phyloP scores from a whole-genome alignment of 2,329 filamentous ascomycete species.

The Neopestalotiopsis clavispora region DNA sequence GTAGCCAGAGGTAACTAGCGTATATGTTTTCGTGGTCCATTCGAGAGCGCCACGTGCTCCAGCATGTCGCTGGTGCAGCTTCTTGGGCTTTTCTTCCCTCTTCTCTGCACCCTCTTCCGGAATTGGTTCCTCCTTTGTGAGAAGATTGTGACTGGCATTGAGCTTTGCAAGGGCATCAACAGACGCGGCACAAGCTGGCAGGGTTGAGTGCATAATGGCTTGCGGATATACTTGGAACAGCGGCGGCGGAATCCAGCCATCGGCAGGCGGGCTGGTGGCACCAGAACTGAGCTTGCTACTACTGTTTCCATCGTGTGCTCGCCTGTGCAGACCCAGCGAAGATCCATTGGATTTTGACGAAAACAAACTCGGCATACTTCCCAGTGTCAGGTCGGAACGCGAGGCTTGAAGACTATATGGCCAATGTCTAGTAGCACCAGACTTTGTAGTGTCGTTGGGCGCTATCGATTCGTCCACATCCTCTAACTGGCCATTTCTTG shows the following conservation, averaged over 20 bases:
- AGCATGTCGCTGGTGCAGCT: slow-evolving; percentile 50
- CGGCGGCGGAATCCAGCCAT: slow-evolving; percentile 70
- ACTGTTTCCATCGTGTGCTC: slow-evolving; percentile 18
- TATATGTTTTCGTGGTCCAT: slow-evolving; percentile 74
- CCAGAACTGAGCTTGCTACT: slow-evolving; percentile 25
- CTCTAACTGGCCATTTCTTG: slow-evolving; percentile 25
- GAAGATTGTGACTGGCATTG: slow-evolving; percentile 54
- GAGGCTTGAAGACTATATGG: slow-evolving; percentile 41
- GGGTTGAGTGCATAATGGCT: slow-evolving; percentile 74
- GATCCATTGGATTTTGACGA: slow-evolving; percentile 23
- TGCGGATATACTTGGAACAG: slow-evolving; percentile 89
- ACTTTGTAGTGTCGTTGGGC: slow-evolving; percentile 36
- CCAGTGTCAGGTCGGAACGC: slow-evolving; percentile 41
- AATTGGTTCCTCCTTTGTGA: slow-evolving; percentile 38
- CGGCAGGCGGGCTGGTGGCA: slow-evolving; percentile 17
- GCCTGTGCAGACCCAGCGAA: slow-evolving; percentile 15
- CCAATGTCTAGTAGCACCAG: slow-evolving; percentile 49
- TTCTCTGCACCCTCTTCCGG: slow-evolving; percentile 34
- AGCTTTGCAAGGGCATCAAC: slow-evolving; percentile 72
- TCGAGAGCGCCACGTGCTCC: slow-evolving; percentile 56
- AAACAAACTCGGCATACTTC: slow-evolving; percentile 24
- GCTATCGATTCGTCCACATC: slow-evolving; percentile 34
- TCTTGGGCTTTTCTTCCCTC: slow-evolving; percentile 49
- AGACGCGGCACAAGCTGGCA: slow-evolving; percentile 70
- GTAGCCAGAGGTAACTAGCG: slow-evolving; percentile 73